Base-by-base conservation (phyloP, 2,329 filamentous ascomycete genomes). In the Zymoseptoria passerinii region DNA sequence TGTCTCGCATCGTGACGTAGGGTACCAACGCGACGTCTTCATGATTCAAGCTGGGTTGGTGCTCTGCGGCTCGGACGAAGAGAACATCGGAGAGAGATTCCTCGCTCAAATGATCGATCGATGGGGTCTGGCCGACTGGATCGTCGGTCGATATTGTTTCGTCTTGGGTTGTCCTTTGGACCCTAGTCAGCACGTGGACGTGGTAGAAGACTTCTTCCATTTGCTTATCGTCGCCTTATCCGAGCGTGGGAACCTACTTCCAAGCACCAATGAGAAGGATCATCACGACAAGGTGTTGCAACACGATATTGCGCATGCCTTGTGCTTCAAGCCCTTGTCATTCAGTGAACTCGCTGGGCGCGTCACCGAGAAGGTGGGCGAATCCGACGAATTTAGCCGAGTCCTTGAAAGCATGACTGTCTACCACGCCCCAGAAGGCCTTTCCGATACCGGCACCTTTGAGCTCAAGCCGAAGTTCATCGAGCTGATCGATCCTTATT, bases 151-250 rank as follows among this genome's bases (percentile, higher is more conserved):
- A 52, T 97, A 94, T 66, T 83, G 87, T 69, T 81, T 88, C 61
- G 82, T 85, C 2, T 78, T 85, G 55, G 87, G 86, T 0, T 90
- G 92, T 23, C 23, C 23, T 61, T 2, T 23, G 23, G 23, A 23
- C 23, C 23, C 23, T 23, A 4, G 23, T 2, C 94, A 99, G 72
- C 88, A 94, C 64, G 79, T 99, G 13, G 94, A 99, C 67, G 86
- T 99, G 40, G 88, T 92, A 1, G 95, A 99, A 73, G 95, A 99
- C 72, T 91, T 99, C 78, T 84, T 96, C 51, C 92, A 97, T 72
- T 81, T 99, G 16, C 80, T 99, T 50, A 92, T 99, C 64, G 87
- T 96, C 23, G 78, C 96, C 18, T 79, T 99, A 56, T 95, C 90
- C 64, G 94, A 99, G 72, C 85, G 94, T 27, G 90, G 88, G 2